These are phyloP conservation scores for Inonotus hispidus DNA, from an alignment of 1,284 basidiomycete genomes.

Conservation along the genomic window DNA sequence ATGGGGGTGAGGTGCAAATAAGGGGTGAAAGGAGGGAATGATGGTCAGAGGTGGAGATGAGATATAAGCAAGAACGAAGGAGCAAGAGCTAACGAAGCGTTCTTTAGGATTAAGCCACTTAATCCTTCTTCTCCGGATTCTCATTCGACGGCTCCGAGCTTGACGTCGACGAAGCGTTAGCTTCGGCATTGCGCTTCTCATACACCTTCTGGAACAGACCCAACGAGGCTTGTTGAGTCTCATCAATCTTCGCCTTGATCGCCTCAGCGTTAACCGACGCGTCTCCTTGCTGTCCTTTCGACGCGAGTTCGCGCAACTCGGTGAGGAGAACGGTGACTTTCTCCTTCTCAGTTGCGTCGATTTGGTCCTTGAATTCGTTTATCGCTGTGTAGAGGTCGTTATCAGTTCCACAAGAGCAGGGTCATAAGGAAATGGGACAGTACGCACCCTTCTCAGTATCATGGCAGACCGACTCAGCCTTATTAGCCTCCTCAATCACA, in stretches of 20 bases:
- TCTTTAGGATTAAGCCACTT: slow-evolving; percentile 25
- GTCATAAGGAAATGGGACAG: neutral
- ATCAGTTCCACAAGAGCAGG: slow-evolving; percentile 7
- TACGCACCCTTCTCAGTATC: slow-evolving; percentile 93
- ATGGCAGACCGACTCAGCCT: slow-evolving; percentile 89
- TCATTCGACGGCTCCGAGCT: slow-evolving; percentile 32
- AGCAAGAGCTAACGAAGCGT: neutral
- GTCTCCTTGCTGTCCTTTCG: slow-evolving; percentile 89
- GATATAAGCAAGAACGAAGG: neutral
- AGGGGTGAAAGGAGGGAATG: neutral
- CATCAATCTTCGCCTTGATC: slow-evolving; percentile 91
- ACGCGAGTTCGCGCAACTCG: slow-evolving; percentile 87
- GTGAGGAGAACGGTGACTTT: slow-evolving; percentile 84
- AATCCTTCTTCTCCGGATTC: slow-evolving; percentile 58
- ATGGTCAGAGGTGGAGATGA: too few species aligned
- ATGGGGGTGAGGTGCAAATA: neutral
- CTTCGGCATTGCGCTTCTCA: slow-evolving; percentile 82
- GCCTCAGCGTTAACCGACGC: slow-evolving; percentile 75
- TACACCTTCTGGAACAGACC: slow-evolving; percentile 98
- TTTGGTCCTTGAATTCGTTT: slow-evolving; percentile 96
- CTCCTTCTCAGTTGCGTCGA: slow-evolving; percentile 88
- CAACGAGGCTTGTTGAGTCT: slow-evolving; percentile 95
- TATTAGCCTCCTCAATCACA: slow-evolving; percentile 96
- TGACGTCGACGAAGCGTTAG: slow-evolving; percentile 35
- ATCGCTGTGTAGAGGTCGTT: slow-evolving; percentile 50